These are phyloP conservation scores for Marvania coccoides DNA, from an alignment of 139 green algal genomes.

Conservation along the genomic window DNA sequence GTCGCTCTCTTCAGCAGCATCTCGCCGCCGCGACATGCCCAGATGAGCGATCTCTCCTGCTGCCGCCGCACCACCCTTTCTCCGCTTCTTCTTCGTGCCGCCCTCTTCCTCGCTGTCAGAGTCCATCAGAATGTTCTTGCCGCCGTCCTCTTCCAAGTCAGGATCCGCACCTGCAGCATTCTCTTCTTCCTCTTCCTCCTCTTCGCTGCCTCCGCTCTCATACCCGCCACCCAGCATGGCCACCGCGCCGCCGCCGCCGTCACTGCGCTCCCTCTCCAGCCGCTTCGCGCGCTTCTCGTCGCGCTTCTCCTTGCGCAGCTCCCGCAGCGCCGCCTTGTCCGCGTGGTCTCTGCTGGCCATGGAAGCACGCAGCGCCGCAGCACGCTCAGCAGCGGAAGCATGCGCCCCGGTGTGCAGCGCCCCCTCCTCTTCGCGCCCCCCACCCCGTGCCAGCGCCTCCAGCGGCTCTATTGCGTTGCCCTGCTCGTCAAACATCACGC, in stretches of 20 bases:
- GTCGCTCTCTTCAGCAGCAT: background rate
- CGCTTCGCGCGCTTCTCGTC: constrained; percentile 37
- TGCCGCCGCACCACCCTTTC: background rate
- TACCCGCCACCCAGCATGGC: background rate
- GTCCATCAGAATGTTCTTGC: background rate
- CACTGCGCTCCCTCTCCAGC: constrained; percentile 10
- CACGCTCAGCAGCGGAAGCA: constrained; percentile 51
- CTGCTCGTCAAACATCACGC: constrained; percentile 73
- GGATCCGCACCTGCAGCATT: background rate
- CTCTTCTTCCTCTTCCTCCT: background rate
- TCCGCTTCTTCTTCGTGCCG: background rate
- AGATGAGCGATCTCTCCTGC: constrained; percentile 22
- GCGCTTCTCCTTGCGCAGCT: constrained; percentile 30
- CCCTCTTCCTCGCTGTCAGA: constrained; percentile 14
- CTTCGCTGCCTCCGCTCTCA: background rate
- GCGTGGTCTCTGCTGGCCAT: constrained; percentile 37
- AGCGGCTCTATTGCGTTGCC: constrained; percentile 55
- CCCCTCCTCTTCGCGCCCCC: background rate
- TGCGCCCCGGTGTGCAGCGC: background rate
- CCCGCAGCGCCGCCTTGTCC: constrained; percentile 24
- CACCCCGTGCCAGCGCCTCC: constrained; percentile 36
- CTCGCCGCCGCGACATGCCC: constrained; percentile 28
- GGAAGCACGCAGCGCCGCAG: constrained; percentile 29
- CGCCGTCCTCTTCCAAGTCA: background rate
- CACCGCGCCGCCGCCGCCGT: background rate